Conservation (phyloP, 2,329 filamentous ascomycete species). For the Botrytis sinoallii region DNA sequence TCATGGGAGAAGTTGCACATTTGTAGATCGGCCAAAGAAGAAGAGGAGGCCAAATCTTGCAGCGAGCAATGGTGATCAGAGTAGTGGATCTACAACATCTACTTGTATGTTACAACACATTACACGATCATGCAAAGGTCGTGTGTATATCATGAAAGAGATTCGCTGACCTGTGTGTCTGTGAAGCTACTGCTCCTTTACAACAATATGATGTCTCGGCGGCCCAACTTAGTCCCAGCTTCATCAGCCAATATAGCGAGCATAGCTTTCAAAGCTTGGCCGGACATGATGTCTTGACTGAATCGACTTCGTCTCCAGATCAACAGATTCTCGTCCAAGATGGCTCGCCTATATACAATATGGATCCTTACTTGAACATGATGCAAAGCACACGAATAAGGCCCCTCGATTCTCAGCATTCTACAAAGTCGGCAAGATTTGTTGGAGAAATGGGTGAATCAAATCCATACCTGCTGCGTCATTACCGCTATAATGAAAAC, state of each 20-base stretch:
- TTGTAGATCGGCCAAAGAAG: slow-evolving; percentile 42
- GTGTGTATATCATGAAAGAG: neutral
- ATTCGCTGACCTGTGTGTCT: slow-evolving; percentile 22
- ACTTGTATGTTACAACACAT: slow-evolving; percentile 25
- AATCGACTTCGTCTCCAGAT: slow-evolving; percentile 28
- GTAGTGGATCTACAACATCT: slow-evolving; percentile 19
- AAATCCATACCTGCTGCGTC: slow-evolving; percentile 36
- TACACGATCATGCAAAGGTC: neutral
- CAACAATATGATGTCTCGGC: slow-evolving; percentile 30
- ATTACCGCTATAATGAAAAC: slow-evolving; percentile 35
- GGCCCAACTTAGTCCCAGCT: slow-evolving; percentile 33
- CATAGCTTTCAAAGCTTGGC: slow-evolving; percentile 30
- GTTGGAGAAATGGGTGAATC: slow-evolving; percentile 38
- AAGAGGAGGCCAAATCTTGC: slow-evolving; percentile 34
- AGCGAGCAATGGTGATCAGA: slow-evolving; percentile 27
- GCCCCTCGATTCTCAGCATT: slow-evolving; percentile 32
- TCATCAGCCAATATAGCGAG: slow-evolving; percentile 34
- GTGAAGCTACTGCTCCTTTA: slow-evolving; percentile 25
- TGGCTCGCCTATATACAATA: slow-evolving; percentile 31
- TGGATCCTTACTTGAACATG: slow-evolving; percentile 33
- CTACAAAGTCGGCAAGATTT: slow-evolving; percentile 32
- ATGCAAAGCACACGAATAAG: slow-evolving; percentile 30
- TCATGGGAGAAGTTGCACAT: slow-evolving; percentile 45
- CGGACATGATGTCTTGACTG: slow-evolving; percentile 28
- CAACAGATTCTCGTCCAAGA: slow-evolving; percentile 31